Base-by-base conservation (phyloP, 352 stramenopile genomes). In the Globisporangium polare region DNA sequence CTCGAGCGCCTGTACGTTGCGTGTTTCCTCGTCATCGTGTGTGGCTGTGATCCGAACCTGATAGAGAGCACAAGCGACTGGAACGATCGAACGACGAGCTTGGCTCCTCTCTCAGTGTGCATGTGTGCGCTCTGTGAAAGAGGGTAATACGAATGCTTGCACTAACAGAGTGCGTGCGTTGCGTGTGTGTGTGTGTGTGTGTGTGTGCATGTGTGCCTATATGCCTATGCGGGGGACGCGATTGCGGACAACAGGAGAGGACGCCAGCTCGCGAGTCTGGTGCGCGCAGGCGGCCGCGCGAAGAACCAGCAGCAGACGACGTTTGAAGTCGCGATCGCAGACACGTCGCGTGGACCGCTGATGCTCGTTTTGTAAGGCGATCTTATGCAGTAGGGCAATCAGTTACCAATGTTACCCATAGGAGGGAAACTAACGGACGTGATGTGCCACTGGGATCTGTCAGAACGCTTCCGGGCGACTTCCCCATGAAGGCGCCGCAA, bases 221-320 rank as follows among this genome's bases (percentile, higher is more conserved):
- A 3, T 18, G 24, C 2, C 49, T 39, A 39, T 15, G 15, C 33
- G 27, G 49, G 12, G 27, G 29, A 24, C 39, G 39, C 22, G 39
- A n/a, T 26, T 54, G 15, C 7, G 62, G 35, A 50, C 5, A 15
- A 33, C 58, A 94, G 86, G 41, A 74, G 83, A 62, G 86, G 83
- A 1, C 76, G 83, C 15, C 86, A 94, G 51, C 65, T 94, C 17
- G 80, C 86, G 59, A 94, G 86, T 59, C 77, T 94, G 46, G 86
- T 94, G 53, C 86, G 86, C 45, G 83, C 86, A 3, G 86, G 86
- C 42, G 83, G 78, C n/a, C 75, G 81, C 56, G 86, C 86, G 35
- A 92, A 89, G 71, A 92, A 94, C 70, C 83, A 90, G 57, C 77
- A 91, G 70, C 85, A 94, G 74, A 92, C 85, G 54, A 89, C 65